Conservation (phyloP, 2,329 filamentous ascomycete species). For the Colletotrichum trifolii region DNA sequence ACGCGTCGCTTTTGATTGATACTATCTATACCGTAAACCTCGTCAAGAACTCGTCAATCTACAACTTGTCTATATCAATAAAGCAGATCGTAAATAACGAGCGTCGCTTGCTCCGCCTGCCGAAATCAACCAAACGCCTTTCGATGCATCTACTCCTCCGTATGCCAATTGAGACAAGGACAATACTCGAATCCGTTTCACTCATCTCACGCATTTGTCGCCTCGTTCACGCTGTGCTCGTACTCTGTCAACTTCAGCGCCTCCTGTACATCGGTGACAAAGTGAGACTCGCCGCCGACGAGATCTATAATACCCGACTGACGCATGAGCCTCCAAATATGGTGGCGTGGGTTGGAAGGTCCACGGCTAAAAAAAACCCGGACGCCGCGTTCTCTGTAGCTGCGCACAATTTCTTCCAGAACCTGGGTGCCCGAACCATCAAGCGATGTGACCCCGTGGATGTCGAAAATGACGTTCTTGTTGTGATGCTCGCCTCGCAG, state of each 20-base stretch:
- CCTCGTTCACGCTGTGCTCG: conserved; percentile 60
- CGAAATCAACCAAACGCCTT: conserved; percentile 23
- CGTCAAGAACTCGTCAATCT: conserved; percentile 16
- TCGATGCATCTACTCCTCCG: conserved; percentile 13
- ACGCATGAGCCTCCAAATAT: conserved; percentile 79
- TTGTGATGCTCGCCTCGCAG: conserved; percentile 84
- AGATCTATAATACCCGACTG: conserved; percentile 86
- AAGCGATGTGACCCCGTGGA: conserved; percentile 95
- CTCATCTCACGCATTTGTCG: conserved; percentile 13
- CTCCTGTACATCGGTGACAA: conserved; percentile 85
- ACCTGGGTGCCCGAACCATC: conserved; percentile 96
- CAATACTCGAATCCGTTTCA: neutral
- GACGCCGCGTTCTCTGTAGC: conserved; percentile 81
- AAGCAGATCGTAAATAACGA: neutral
- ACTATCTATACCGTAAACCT: conserved; percentile 17
- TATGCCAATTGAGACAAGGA: neutral
- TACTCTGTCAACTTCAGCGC: conserved; percentile 84
- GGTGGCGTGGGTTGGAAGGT: conserved; percentile 57
- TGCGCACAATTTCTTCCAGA: conserved; percentile 85
- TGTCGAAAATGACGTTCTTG: conserved; percentile 93
- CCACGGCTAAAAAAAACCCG: conserved; percentile 78
- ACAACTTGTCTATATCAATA: conserved; percentile 1
- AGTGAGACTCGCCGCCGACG: conserved; percentile 81
- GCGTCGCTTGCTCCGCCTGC: conserved; percentile 18
- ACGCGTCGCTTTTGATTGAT: conserved; percentile 18